Base-by-base conservation (phyloP, 768 basidiomycete species). In the Russula earlei region DNA sequence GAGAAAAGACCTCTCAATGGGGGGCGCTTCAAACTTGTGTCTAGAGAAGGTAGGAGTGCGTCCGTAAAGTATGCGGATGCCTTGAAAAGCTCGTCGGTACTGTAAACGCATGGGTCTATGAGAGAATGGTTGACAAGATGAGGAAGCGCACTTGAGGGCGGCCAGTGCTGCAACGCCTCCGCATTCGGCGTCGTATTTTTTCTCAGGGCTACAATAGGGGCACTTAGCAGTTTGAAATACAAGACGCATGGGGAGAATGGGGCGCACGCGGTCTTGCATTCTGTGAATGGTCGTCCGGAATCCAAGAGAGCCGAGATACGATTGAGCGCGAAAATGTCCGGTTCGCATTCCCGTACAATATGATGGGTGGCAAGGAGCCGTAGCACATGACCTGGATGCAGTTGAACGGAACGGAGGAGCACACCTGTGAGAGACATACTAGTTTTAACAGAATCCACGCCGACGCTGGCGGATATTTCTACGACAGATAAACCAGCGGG, bases 281-380 rank as follows among this genome's bases (percentile, higher is more conserved):
- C 73, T 9, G 72, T 66, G 31, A 80, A 70, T 4, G 70, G 66
- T 66, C 84, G 84, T 5, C 87, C 84, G 0, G 80, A 81, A 63
- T 89, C 86, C 5, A 90, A 69, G 12, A 83, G 69, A 9, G 82
- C 82, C 4, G 83, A 83, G 53, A 87, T 74, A 36, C 87, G 77
- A 63, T 85, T 91, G 50, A 80, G 75, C 8, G 85, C 74, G 62
- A 91, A 91, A 5, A 83, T 80, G 63, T 89, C 77, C 4, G 86
- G 87, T 10, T 76, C 72, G 3, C 79, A 72, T 67, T 91, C 89
- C 40, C 76, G 74, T 31, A 86, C 73, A 50, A 90, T 78, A 66
- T 90, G 87, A 64, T 88, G 85, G 0, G 87, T 87, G 11, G 87
- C 86, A 43, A 91, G 76, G 22, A 89, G 74, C 42, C 88, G 83